Base-by-base conservation (phyloP, 2,329 filamentous ascomycete species). In the Trichoderma atroviride region DNA sequence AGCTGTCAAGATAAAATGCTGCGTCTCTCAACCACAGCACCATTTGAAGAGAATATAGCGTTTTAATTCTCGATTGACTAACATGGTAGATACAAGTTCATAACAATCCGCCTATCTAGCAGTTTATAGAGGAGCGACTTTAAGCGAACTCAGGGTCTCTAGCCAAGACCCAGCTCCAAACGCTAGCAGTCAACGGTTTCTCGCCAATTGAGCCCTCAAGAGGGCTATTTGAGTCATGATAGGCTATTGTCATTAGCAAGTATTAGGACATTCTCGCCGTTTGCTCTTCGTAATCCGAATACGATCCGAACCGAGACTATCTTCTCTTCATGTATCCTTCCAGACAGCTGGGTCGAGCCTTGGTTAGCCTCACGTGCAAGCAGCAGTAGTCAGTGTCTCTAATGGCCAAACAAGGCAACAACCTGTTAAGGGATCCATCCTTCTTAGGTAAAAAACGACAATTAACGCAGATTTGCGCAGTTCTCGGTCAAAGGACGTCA, bases 391-490 rank as follows among this genome's bases (percentile, higher is more conserved):
- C 47, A 4, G 47, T 22, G 1, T 24, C 22, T 22, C 47, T 24
- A 24, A 50, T 50, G n/a, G 22, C 47, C 47, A 22, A 22, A 50
- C n/a, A 50, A 22, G 47, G 47, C 19, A 50, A 50, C 22, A 50
- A 50, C 11, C 11, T 50, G 22, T 24, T 50, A 5, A 24, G 47
- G 11, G 47, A 24, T 9, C 47, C 47, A 50, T 35, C 40, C 7
- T 7, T 37, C 2, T 24, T 31, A 9, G 10, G n/a, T 29, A 43
- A 50, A 50, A 50, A 56, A 5, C 3, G 29, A 50, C 53, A 67
- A 67, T 50, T 67, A n/a, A 59, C 64, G 55, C 64, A 66, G 29
- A 35, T 22, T 7, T 52, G 43, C 55, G 14, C 55, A 37, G 29
- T 33, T 22, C 55, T 66, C 37, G 37, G 37, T 58, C 62, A 57